phyloP scores from a whole-genome alignment of 495 filamentous ascomycete species.

The Paragyromitra xinjiangensis region DNA sequence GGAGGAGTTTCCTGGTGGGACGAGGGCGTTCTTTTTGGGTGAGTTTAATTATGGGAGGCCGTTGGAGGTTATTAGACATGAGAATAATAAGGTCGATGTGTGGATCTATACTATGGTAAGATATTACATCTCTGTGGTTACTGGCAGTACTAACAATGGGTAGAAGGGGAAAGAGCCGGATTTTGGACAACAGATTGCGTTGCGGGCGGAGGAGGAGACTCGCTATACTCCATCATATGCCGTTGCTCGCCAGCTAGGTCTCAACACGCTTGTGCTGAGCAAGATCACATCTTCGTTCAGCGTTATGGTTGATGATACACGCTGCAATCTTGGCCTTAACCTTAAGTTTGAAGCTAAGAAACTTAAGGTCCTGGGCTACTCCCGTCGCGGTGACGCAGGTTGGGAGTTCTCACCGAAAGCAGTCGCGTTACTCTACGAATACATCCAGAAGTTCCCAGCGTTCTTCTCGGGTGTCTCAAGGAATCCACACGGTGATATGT shows the following conservation, averaged over 20 bases:
- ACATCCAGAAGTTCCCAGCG: conserved; percentile 93
- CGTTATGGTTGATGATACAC: conserved; percentile 77
- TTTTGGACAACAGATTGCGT: conserved; percentile 78
- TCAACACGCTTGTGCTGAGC: conserved; percentile 87
- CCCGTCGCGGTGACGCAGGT: conserved; percentile 79
- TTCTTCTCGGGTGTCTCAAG: conserved; percentile 87
- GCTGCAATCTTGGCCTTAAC: conserved; percentile 90
- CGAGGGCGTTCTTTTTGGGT: conserved; percentile 92
- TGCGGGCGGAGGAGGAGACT: conserved; percentile 69
- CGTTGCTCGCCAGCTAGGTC: conserved; percentile 78
- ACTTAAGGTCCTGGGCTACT: conserved; percentile 95
- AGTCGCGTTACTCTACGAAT: conserved; percentile 77
- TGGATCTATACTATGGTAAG: conserved; percentile 69
- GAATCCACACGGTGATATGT: conserved; percentile 75
- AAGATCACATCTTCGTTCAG: conserved; percentile 95
- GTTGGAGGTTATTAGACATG: conserved; percentile 79
- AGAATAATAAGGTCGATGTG: conserved; percentile 75
- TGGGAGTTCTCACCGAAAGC: conserved; percentile 97
- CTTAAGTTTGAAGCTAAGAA: conserved; percentile 96
- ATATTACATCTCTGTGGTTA: not conserved
- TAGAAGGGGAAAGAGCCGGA: conserved; percentile 74
- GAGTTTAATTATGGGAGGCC: conserved; percentile 93
- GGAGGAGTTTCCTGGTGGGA: conserved; percentile 86
- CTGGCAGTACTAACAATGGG: conserved; percentile 7
- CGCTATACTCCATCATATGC: conserved; percentile 86